Conservation (phyloP, 768 basidiomycete genomes). For the Clavaria fumosa region DNA sequence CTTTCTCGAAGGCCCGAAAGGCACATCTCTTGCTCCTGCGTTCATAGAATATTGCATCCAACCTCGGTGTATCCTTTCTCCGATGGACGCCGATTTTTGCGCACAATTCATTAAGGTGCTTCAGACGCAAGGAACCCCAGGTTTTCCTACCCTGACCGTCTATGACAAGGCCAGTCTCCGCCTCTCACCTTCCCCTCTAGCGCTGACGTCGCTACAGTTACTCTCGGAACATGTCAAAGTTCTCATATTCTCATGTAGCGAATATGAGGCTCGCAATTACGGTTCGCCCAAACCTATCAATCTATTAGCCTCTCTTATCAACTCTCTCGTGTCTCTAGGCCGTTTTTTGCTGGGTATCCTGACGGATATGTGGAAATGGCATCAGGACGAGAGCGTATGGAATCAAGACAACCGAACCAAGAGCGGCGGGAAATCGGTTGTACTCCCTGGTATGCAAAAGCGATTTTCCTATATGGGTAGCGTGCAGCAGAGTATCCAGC, state of each 20-base stretch:
- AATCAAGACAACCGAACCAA: conserved; percentile 56
- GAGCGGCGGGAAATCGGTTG: conserved; percentile 39
- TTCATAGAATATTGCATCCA: conserved; percentile 86
- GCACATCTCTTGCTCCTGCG: conserved; percentile 36
- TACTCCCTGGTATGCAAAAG: conserved; percentile 57
- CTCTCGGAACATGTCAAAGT: conserved; percentile 75
- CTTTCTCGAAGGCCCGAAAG: conserved; percentile 25
- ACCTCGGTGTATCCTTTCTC: conserved; percentile 84
- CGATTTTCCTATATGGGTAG: too few species aligned
- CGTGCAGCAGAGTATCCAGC: conserved; percentile 24
- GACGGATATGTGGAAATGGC: conserved; percentile 68
- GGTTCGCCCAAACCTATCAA: too few species aligned
- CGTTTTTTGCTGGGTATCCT: conserved; percentile 77
- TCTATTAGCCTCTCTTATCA: conserved; percentile 10
- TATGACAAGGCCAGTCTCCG: conserved; percentile 55
- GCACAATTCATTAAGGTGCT: conserved; percentile 81
- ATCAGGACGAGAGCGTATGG: conserved; percentile 56
- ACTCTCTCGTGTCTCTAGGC: conserved; percentile 28
- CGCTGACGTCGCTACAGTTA: conserved; percentile 33
- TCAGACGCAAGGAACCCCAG: conserved; percentile 77
- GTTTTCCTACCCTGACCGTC: conserved; percentile 72
- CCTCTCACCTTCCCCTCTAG: neutral
- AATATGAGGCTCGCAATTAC: conserved; percentile 91
- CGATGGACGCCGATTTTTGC: conserved; percentile 92
- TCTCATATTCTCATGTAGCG: conserved; percentile 84